Evolutionary conservation across 306 rosid species (phyloP).

Genomic region (Prunus mume): DNA sequence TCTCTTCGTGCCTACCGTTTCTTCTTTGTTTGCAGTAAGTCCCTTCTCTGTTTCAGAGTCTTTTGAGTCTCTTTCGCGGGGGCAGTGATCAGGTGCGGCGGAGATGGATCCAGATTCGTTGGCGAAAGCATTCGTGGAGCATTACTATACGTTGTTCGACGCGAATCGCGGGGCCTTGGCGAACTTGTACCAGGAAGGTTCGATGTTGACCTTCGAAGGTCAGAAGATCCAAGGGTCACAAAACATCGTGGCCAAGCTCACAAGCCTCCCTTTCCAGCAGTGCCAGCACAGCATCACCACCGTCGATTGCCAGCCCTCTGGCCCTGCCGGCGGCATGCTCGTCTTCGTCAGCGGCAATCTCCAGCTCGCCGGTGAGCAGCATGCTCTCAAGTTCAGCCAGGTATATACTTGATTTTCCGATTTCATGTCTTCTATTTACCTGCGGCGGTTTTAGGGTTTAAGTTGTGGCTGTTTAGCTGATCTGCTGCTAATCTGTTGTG

Average conservation of each 20-base stretch:
- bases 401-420: constrained; percentile 21
- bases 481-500: neutral
- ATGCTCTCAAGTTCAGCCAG: constrained; percentile 94
- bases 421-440: no score
- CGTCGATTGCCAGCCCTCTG: constrained; percentile 91
- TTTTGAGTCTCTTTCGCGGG: neutral
- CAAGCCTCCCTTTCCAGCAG: constrained; percentile 87
- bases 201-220: constrained; percentile 93
- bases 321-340: constrained; percentile 72
- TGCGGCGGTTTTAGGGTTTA: neutral
- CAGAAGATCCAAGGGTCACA: constrained; percentile 80
- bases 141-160: constrained; percentile 78
- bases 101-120: constrained; percentile 85
- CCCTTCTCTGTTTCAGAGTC: neutral
- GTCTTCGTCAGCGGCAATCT: constrained; percentile 93
- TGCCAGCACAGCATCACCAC: constrained; percentile 80
- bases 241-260: constrained; percentile 74
- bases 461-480: neutral
- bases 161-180: constrained; percentile 48
- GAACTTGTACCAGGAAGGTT: constrained; percentile 62
- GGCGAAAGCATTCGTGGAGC: constrained; percentile 87
- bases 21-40: neutral
- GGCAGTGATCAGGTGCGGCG: constrained; percentile 12
- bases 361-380: constrained; percentile 91
- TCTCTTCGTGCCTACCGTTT: neutral